Percentiles rank a stretch among this genome's conserved stretches.
Evolutionary conservation across 2,329 filamentous ascomycete genomes (phyloP).

Genomic region (Boeremia exigua): DNA sequence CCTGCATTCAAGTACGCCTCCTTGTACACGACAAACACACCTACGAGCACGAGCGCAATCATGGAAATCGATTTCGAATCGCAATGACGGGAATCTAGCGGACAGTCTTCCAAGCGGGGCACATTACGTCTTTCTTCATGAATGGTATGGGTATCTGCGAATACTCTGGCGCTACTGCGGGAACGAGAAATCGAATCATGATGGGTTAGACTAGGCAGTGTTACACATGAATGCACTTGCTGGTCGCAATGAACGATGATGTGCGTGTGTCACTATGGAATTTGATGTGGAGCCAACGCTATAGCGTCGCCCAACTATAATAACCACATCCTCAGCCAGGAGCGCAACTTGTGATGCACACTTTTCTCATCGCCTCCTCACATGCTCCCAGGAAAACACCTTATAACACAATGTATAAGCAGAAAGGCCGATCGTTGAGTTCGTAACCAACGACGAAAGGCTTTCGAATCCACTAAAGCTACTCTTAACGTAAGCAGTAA

Average conservation of each 20-base stretch:
- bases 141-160: conserved; percentile 21
- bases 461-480: neutral
- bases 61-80: conserved; percentile 40
- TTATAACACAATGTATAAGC: no score
- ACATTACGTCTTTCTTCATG: conserved; percentile 22
- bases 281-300: conserved; percentile 4
- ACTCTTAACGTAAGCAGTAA: neutral
- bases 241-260: conserved; percentile 35
- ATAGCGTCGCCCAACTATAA: neutral
- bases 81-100: conserved; percentile 28
- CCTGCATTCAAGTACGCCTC: conserved; percentile 22
- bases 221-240: conserved; percentile 43
- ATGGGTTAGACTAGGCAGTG: conserved; percentile 48
- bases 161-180: conserved; percentile 48
- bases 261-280: conserved; percentile 1
- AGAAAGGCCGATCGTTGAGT: neutral
- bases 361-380: neutral
- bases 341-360: neutral
- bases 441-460: neutral
- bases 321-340: neutral
- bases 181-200: conserved; percentile 42
- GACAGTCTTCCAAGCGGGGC: conserved; percentile 32
- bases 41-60: conserved; percentile 39
- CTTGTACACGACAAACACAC: conserved; percentile 24
- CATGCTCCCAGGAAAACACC: no score